Percentiles rank a stretch among this genome's conserved stretches.
These are phyloP conservation scores for Stentor roeselii DNA, from an alignment of 73 alveolate genomes.

Conservation along the genomic window DNA sequence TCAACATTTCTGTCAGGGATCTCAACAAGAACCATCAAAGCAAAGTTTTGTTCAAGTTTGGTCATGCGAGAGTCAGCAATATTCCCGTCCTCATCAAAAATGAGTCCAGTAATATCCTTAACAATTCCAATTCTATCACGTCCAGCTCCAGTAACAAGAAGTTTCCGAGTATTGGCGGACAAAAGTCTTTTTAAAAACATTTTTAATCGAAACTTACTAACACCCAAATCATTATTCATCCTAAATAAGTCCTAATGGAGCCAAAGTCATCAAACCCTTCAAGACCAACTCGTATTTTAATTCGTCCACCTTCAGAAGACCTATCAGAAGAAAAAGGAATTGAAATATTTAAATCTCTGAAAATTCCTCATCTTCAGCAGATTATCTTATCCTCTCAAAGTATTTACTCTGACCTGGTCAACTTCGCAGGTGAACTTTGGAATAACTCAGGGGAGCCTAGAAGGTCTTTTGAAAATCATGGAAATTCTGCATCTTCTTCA, in stretches of 20 bases:
- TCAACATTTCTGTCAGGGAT: neutral
- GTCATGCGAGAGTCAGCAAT: constrained; percentile 6
- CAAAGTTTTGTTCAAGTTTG: neutral
- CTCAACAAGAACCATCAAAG: neutral
- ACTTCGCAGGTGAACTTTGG: neutral
- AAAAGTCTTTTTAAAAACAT: too few relatives aligned
- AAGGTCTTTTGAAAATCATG: neutral
- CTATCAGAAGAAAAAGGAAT: neutral
- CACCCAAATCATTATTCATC: neutral
- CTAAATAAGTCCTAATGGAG: neutral
- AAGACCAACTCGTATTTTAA: neutral
- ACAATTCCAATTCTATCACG: constrained; percentile 23
- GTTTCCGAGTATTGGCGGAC: too few relatives aligned
- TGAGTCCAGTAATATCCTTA: neutral
- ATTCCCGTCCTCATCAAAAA: neutral
- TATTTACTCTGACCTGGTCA: neutral
- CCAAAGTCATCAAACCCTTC: neutral
- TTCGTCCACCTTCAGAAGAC: neutral
- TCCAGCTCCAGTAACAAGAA: constrained; percentile 1
- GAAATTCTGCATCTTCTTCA: neutral
- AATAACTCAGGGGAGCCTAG: neutral
- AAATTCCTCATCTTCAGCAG: neutral
- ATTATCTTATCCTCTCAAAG: neutral
- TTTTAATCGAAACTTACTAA: neutral
- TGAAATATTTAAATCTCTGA: too few relatives aligned